Evolutionary conservation across 2,329 filamentous ascomycete genomes (phyloP).

Genomic region (Pseudovirgaria hyperparasitica): DNA sequence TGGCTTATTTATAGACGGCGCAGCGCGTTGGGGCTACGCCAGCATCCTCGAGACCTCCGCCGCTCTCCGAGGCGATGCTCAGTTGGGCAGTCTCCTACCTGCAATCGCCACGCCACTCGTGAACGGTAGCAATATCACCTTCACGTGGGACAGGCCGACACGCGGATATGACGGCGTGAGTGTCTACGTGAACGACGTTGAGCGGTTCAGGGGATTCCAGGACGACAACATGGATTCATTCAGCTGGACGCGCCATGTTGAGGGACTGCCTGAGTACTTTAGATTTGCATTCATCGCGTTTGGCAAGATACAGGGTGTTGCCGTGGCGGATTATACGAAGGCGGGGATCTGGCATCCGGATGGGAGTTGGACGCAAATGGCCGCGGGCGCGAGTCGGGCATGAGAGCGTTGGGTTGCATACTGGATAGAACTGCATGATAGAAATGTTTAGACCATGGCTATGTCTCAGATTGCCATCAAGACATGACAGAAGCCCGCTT

Average conservation of each 20-base stretch:
- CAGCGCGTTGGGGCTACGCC: constrained; percentile 25
- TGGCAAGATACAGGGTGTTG: no score
- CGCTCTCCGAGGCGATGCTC: constrained; percentile 46
- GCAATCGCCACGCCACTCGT: constrained; percentile 20
- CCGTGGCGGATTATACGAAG: constrained; percentile 17
- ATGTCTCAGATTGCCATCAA: no score
- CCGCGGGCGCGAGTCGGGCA: no score
- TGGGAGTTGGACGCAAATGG: constrained; percentile 18
- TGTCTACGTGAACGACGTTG: constrained; percentile 75
- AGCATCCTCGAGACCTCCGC: constrained; percentile 68
- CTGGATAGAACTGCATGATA: no score
- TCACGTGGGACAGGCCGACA: constrained; percentile 30
- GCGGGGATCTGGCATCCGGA: constrained; percentile 14
- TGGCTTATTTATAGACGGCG: constrained; percentile 23
- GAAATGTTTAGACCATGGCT: no score
- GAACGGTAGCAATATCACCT: constrained; percentile 33
- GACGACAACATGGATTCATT: constrained; percentile 43
- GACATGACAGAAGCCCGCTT: no score
- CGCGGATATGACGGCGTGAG: constrained; percentile 59
- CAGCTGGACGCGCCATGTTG: constrained; percentile 43
- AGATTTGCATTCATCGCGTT: constrained; percentile 19
- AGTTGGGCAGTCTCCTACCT: constrained; percentile 46
- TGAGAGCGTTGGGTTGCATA: no score
- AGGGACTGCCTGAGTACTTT: constrained; percentile 19
- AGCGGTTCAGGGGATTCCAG: constrained; percentile 57